Conservation (phyloP, 805 yeast genomes). For the Lipomyces japonicus region DNA sequence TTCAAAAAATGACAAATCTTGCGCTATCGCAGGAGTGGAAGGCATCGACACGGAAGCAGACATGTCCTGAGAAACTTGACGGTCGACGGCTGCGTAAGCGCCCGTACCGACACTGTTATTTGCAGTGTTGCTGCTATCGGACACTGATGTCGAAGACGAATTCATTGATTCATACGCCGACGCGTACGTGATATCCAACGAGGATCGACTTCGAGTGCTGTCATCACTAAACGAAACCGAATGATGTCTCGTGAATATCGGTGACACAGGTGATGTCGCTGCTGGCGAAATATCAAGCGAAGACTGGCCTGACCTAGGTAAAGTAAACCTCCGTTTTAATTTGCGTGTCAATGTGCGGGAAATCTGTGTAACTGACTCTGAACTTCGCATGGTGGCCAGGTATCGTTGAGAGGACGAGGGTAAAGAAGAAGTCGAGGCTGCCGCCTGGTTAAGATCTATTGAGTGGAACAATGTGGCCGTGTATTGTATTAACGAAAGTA, state of each 20-base stretch:
- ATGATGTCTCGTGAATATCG: background rate
- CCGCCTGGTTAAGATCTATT: background rate
- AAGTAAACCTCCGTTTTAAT: slow-evolving; percentile 23
- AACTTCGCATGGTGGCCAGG: too few species aligned
- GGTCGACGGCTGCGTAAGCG: background rate
- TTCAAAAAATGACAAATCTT: slow-evolving; percentile 22
- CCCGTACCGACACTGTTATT: background rate
- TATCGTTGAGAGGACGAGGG: too few species aligned
- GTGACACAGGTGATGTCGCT: slow-evolving; percentile 2
- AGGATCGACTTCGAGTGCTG: background rate
- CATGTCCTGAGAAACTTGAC: background rate
- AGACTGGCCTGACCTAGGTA: slow-evolving; percentile 12
- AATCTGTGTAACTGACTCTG: too few species aligned
- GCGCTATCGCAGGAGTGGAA: slow-evolving; percentile 11
- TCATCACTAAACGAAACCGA: background rate
- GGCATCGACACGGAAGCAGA: slow-evolving; percentile 4
- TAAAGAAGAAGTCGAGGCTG: background rate
- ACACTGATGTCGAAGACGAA: slow-evolving; percentile 1
- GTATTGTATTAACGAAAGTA: background rate
- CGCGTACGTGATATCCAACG: background rate
- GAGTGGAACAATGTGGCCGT: background rate
- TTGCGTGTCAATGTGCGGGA: slow-evolving; percentile 15
- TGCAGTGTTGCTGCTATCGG: background rate
- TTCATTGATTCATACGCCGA: background rate
- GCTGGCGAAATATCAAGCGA: background rate